phyloP scores from a whole-genome alignment of 78 protist genomes.

The Dictyostelium citrinum region DNA sequence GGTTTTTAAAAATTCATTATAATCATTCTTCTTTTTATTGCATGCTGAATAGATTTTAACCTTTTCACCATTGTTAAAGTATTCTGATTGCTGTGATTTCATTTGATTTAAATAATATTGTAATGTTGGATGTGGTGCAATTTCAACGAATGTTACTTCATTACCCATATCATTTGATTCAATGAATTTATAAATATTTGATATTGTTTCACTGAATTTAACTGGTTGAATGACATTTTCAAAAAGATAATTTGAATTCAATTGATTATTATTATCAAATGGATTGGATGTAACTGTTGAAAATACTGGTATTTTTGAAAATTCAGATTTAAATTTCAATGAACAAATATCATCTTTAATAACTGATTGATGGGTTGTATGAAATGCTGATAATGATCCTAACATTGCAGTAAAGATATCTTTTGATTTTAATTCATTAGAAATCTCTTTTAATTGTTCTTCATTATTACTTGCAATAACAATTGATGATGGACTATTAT shows the following conservation, averaged over 20 bases:
- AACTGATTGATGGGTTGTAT: neutral
- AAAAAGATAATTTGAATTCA: too few species aligned
- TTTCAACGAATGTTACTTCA: neutral
- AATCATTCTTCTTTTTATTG: slow-evolving; percentile 1
- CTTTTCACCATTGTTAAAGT: neutral
- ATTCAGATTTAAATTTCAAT: neutral
- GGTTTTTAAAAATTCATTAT: neutral
- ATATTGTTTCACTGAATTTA: neutral
- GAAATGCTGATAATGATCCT: slow-evolving; percentile 13
- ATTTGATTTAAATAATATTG: neutral
- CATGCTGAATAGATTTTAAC: neutral
- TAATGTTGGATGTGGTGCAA: slow-evolving; percentile 41
- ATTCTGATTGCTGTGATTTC: neutral
- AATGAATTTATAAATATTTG: neutral
- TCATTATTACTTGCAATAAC: neutral
- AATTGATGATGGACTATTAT: neutral
- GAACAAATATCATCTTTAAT: neutral
- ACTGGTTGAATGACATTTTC: too few species aligned
- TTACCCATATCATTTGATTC: neutral
- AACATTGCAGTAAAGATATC: neutral
- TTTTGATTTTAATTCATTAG: neutral
- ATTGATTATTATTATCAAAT: neutral
- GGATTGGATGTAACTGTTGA: neutral
- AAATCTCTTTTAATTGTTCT: neutral
- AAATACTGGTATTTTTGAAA: neutral